These are phyloP conservation scores for Diaporthe caulivora DNA, from an alignment of 2,329 filamentous ascomycete species.

Conservation along the genomic window DNA sequence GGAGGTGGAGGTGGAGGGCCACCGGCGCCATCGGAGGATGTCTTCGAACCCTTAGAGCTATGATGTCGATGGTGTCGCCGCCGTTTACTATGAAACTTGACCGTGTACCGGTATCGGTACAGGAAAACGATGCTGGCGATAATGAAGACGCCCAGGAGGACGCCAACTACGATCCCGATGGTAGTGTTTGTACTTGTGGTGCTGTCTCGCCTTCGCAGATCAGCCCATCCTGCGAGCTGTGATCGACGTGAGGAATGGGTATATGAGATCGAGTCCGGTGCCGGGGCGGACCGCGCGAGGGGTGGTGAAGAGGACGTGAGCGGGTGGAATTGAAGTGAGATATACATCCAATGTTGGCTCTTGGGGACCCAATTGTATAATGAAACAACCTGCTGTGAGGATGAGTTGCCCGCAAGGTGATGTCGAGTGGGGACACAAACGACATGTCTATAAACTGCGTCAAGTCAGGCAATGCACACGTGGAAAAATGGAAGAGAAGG, in stretches of 20 bases:
- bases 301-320: background rate
- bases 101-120: conserved; percentile 30
- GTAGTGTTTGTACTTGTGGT: conserved; percentile 22
- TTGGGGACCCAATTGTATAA: background rate
- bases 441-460: conserved; percentile 1
- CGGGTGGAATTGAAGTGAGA: background rate
- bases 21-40: background rate
- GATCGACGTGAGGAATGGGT: background rate
- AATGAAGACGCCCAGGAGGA: conserved; percentile 18
- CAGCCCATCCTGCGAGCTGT: background rate
- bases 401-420: background rate
- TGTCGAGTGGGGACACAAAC: conserved; percentile 1
- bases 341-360: conserved; percentile 27
- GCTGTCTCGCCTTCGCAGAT: background rate
- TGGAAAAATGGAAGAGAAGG: background rate
- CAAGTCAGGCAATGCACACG: background rate
- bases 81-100: conserved; percentile 9
- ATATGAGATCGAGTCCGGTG: background rate
- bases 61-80: conserved; percentile 16
- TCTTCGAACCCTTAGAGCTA: conserved; percentile 16
- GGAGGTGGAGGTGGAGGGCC: background rate
- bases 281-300: background rate
- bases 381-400: background rate
- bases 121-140: conserved; percentile 25
- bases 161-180: conserved; percentile 26